Conservation (phyloP, 805 yeast species). For the Candida odintsovae region DNA sequence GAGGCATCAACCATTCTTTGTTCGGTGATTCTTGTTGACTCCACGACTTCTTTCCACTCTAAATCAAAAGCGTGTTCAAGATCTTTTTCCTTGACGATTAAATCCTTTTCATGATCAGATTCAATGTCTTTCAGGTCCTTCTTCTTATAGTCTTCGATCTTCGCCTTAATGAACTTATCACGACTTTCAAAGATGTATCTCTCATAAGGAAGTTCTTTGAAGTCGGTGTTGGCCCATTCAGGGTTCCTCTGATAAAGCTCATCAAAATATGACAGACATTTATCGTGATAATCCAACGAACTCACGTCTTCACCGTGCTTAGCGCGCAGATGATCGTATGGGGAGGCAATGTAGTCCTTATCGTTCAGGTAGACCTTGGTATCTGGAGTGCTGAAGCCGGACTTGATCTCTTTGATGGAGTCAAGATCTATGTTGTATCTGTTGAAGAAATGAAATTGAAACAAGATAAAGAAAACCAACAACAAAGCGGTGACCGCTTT, state of each 20-base stretch:
- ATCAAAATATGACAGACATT: slow-evolving; percentile 27
- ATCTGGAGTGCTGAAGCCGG: no score
- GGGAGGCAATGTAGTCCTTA: slow-evolving; percentile 1
- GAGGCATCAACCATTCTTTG: slow-evolving; percentile 19
- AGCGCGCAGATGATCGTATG: neutral
- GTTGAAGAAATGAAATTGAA: neutral
- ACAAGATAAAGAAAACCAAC: neutral
- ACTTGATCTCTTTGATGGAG: neutral
- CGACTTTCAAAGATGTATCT: slow-evolving; percentile 17
- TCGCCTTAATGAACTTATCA: slow-evolving; percentile 11
- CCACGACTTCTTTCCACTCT: slow-evolving; percentile 14
- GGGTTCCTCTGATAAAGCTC: slow-evolving; percentile 17
- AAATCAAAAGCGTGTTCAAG: slow-evolving; percentile 10
- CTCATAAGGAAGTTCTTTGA: slow-evolving; percentile 14
- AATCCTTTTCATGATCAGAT: slow-evolving; percentile 12
- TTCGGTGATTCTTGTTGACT: slow-evolving; percentile 18
- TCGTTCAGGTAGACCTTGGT: neutral
- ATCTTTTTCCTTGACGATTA: slow-evolving; percentile 10
- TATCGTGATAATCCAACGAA: slow-evolving; percentile 13
- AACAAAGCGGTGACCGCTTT: neutral
- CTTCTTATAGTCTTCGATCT: slow-evolving; percentile 11
- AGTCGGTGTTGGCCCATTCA: slow-evolving; percentile 19
- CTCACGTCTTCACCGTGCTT: neutral
- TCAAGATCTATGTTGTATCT: neutral
- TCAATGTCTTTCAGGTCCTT: slow-evolving; percentile 1